phyloP scores from a whole-genome alignment of 768 basidiomycete species.

The Daedaleopsis sinensis region DNA sequence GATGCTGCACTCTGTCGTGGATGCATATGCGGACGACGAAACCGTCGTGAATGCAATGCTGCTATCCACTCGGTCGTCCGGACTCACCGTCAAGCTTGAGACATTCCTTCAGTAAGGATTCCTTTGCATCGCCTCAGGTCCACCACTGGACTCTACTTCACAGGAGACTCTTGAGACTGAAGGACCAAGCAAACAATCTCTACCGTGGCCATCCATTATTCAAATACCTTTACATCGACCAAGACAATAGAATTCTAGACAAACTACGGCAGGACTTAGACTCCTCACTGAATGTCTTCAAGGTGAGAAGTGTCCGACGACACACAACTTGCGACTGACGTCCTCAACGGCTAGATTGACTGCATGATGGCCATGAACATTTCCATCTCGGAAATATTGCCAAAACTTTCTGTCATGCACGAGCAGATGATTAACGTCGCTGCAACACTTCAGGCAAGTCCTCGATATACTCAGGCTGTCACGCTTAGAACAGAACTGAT shows the following conservation, averaged over 20 bases:
- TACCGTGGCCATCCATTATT: background rate
- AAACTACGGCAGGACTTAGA: background rate
- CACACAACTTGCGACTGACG: background rate
- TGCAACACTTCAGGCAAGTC: background rate
- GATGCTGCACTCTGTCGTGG: background rate
- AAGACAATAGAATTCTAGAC: background rate
- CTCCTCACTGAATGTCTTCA: background rate
- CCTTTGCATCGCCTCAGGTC: background rate
- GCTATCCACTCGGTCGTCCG: background rate
- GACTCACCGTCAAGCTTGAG: background rate
- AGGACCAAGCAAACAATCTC: background rate
- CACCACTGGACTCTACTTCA: background rate
- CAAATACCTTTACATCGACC: background rate
- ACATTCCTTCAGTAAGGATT: background rate
- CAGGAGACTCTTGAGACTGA: background rate
- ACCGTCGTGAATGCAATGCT: background rate
- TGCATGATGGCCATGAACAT: background rate
- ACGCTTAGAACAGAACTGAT: background rate
- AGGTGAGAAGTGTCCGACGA: too few species aligned
- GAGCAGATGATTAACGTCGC: background rate
- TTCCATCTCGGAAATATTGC: background rate
- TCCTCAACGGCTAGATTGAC: background rate
- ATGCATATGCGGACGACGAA: background rate
- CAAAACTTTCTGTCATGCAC: background rate
- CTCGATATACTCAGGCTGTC: too few species aligned